Percentiles rank a stretch among this genome's conserved stretches.
Conservation (phyloP, 768 basidiomycete species). For the Boletellus sp. region DNA sequence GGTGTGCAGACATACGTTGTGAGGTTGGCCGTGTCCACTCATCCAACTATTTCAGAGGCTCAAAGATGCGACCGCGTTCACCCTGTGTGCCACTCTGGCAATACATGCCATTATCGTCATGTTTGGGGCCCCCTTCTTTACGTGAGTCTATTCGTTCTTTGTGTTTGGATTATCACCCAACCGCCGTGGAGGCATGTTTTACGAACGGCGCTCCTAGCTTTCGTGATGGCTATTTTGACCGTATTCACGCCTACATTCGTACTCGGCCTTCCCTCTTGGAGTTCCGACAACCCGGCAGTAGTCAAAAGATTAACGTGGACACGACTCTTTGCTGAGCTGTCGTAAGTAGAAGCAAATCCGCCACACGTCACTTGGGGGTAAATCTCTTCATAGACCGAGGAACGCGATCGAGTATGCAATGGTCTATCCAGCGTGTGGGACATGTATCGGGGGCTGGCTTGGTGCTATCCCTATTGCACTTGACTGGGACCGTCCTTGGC, state of each 20-base stretch:
- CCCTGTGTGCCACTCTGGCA: slow-evolving; percentile 44
- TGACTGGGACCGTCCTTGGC: slow-evolving; percentile 98
- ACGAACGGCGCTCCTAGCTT: slow-evolving; percentile 66
- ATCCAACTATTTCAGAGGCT: slow-evolving; percentile 41
- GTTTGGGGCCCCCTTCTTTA: slow-evolving; percentile 71
- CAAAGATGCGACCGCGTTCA: slow-evolving; percentile 48
- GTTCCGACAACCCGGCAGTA: slow-evolving; percentile 40
- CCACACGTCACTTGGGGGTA: not conserved
- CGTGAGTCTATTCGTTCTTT: slow-evolving; percentile 36
- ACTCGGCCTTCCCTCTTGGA: slow-evolving; percentile 57
- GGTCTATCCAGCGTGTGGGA: slow-evolving; percentile 74
- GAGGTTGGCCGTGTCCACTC: not conserved
- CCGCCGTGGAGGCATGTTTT: slow-evolving; percentile 39
- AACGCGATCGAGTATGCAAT: slow-evolving; percentile 74
- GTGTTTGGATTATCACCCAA: not conserved
- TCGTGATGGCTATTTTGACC: slow-evolving; percentile 63
- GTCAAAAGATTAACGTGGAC: slow-evolving; percentile 66
- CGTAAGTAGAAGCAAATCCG: slow-evolving; percentile 48
- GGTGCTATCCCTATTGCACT: slow-evolving; percentile 84
- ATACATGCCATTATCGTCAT: slow-evolving; percentile 53
- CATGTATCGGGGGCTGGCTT: slow-evolving; percentile 72
- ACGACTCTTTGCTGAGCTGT: slow-evolving; percentile 75
- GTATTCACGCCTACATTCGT: slow-evolving; percentile 68
- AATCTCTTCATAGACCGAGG: slow-evolving; percentile 38
- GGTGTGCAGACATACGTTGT: slow-evolving; percentile 32